Base-by-base conservation (phyloP, 257 asterid species). In the Przewalskia tangutica region DNA sequence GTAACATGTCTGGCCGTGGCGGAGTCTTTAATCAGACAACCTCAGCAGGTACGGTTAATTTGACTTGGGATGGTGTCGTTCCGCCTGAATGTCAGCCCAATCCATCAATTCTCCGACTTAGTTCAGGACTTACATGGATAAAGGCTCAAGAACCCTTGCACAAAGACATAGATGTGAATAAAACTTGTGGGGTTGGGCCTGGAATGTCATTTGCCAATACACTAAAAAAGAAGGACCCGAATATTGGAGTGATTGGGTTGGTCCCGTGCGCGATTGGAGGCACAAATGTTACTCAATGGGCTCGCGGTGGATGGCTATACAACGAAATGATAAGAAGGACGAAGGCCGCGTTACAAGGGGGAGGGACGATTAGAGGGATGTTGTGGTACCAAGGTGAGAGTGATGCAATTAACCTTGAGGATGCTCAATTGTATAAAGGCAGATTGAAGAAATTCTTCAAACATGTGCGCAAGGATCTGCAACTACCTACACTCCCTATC, bases 351-450 rank as follows among this genome's bases (percentile, higher is more conserved):
- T 13, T 67, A 3, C 42, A 36, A 20, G 34, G 79, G 0, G 87
- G 86, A 6, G 87, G 88, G 38, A 34, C 8, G 1, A 64, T 89
- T n/a, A 58, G 80, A 82, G 91, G 85, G 2, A 63, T 89, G 16
- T 46, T 89, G 4, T 89, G 91, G 91, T 89, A 89, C 53, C 91
- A 89, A 55, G 90, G 91, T 5, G 90, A 86, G 81, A 82, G 83
- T 64, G 91, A 87, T 38, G 51, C 89, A 0, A 0, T 9, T 1
- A 51, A 8, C 9, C 38, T 0, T 3, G 78, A 80, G 1, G 84
- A 86, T 77, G 89, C 89, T 18, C 36, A 51, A n/a, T 36, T 76
- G 64, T 88, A 86, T 60, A 66, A 78, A 55, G 32, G 54, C 17
- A 85, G 81, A 53, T 77, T 88, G 71, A 51, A 68, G 78, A 81